phyloP scores from a whole-genome alignment of 1,139 yeast genomes.

The Debaryomycetaceae sp. region DNA sequence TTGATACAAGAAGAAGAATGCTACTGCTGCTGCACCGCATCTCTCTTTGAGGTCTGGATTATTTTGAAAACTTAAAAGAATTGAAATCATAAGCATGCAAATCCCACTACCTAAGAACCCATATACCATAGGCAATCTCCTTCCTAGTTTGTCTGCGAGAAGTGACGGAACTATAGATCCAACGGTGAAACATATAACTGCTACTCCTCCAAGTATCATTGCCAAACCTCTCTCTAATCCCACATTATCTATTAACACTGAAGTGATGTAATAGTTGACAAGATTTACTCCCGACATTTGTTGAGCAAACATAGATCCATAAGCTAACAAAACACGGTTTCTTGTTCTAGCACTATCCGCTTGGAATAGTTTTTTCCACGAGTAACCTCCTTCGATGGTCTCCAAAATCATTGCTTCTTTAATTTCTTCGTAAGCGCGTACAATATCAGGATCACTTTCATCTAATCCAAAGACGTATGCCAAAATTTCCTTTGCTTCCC shows the following conservation, averaged over 20 bases:
- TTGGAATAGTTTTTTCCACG: not conserved
- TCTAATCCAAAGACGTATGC: slow-evolving; percentile 1
- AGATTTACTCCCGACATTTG: slow-evolving; percentile 15
- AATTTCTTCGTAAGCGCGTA: slow-evolving; percentile 1
- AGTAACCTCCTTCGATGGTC: not conserved
- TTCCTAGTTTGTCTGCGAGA: slow-evolving; percentile 52
- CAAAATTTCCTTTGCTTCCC: not conserved
- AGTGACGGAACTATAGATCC: slow-evolving; percentile 12
- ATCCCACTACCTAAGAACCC: slow-evolving; percentile 45
- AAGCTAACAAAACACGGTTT: slow-evolving; percentile 11
- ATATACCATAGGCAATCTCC: slow-evolving; percentile 50
- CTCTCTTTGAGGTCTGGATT: slow-evolving; percentile 20
- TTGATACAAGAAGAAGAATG: slow-evolving; percentile 40
- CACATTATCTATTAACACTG: slow-evolving; percentile 13
- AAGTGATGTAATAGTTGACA: slow-evolving; percentile 14
- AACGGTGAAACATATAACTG: slow-evolving; percentile 10
- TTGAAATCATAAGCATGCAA: slow-evolving; percentile 35
- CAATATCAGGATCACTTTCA: not conserved
- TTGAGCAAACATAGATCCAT: slow-evolving; percentile 12
- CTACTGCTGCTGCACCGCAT: slow-evolving; percentile 47
- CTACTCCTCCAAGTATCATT: slow-evolving; percentile 13
- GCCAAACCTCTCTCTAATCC: slow-evolving; percentile 11
- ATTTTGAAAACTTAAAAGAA: slow-evolving; percentile 28
- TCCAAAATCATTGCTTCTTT: slow-evolving; percentile 1
- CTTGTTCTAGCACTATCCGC: slow-evolving; percentile 7